Conservation (phyloP, 495 filamentous ascomycete species). For the Trichoderma gamsii region DNA sequence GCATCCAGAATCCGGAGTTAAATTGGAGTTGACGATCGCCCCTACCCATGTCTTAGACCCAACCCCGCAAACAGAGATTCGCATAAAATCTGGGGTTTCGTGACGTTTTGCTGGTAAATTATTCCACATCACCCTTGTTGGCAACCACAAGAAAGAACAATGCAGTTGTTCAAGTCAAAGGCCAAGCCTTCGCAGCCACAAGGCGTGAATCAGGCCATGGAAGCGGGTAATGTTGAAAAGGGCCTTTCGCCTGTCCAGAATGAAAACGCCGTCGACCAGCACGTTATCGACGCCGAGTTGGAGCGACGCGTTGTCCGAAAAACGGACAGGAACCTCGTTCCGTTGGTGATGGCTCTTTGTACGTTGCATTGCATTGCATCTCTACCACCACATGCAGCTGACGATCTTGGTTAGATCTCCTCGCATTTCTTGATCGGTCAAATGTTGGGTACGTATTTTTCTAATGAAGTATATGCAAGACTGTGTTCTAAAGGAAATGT, state of each 20-base stretch:
- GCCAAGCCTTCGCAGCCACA: background rate
- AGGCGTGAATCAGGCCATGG: background rate
- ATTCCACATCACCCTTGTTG: background rate
- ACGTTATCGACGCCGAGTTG: background rate
- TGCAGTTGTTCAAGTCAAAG: background rate
- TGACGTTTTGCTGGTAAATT: background rate
- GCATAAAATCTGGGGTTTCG: conserved; percentile 6
- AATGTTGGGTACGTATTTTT: conserved; percentile 36
- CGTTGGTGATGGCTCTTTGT: conserved; percentile 22
- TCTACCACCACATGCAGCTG: conserved; percentile 16
- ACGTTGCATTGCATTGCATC: conserved; percentile 6
- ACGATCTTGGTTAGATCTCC: conserved; percentile 41
- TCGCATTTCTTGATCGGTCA: conserved; percentile 62
- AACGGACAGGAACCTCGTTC: conserved; percentile 13
- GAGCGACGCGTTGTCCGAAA: background rate
- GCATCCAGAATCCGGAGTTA: background rate
- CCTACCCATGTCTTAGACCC: background rate
- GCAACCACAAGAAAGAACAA: background rate
- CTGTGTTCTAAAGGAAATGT: conserved; percentile 21
- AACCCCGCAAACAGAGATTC: background rate
- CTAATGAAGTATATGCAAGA: background rate
- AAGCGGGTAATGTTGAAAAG: background rate
- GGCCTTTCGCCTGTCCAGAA: background rate
- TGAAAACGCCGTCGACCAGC: background rate
- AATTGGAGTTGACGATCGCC: background rate